Evolutionary conservation across 257 asterid genomes (phyloP), one percentile per base, ranked within the genome.

Genomic region (Ajuga chamaepitys): DNA sequence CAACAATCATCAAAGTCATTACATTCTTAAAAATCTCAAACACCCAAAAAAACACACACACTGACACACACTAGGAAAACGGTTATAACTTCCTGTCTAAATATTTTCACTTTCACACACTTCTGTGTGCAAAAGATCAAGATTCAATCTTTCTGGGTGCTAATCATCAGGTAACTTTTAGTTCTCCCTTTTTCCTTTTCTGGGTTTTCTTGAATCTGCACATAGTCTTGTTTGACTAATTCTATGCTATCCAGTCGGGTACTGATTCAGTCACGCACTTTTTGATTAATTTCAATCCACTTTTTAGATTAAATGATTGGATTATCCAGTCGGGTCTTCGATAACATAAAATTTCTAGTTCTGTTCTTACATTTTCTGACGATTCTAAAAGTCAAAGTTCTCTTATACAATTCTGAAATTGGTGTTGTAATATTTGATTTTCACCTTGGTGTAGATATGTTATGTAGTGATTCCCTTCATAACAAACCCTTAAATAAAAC

Each of bases 101-200:
- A 52, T 25, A 61, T 70, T 62, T 20, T 24, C 40, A 30, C 10
- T 30, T 61, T 53, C 57, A 70, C 52, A 18, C 18, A 21, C 22
- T 46, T 57, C 32, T 64, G 40, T 35, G 35, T 37, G n/a, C 51
- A 59, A 14, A 53, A 66, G 61, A 21, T 70, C 74, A 66, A 61
- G 64, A 65, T 48, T 70, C 5, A 4, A 13, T 16, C 37, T 64
- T 59, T 46, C 52, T 42, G 66, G 53, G 34, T 45, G 35, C 66
- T 69, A 30, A 66, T 44, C 51, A 62, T 50, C 66, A 56, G 81
- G 78, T 69, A 12, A 70, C 59, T 42, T 48, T 70, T 60, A 53
- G 38, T 52, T 51, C 40, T 44, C 63, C 41, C 14, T 40, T 24
- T 66, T 63, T 18, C 9, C 13, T 52, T 40, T 13, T 17, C 48